A percentile compares a stretch with the other conserved stretches of the same genome.
Conservation (phyloP, 2,329 filamentous ascomycete species). For the Fusarium sp. region DNA sequence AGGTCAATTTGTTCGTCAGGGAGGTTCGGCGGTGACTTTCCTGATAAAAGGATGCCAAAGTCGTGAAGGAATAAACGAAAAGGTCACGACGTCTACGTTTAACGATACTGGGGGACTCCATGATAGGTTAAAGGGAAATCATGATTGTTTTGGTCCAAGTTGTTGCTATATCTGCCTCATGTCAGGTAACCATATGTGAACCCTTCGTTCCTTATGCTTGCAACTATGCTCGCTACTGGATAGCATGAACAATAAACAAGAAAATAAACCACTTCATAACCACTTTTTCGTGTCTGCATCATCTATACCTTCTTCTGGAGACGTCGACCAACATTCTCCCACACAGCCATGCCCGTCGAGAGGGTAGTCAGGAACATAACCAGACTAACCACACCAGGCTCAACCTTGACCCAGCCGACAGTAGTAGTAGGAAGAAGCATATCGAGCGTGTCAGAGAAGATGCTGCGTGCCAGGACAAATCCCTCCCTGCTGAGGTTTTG, state of each 20-base stretch:
- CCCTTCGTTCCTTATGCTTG: neutral
- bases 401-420: constrained; percentile 70
- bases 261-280: neutral
- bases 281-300: neutral
- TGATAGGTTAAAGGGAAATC: neutral
- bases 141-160: neutral
- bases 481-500: constrained; percentile 47
- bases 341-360: constrained; percentile 70
- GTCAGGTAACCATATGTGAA: neutral
- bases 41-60: neutral
- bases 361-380: constrained; percentile 73
- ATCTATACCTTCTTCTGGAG: constrained; percentile 36
- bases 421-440: constrained; percentile 70
- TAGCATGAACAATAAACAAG: constrained; percentile 8
- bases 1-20: neutral
- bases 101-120: neutral
- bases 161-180: neutral
- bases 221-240: neutral
- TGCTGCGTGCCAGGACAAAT: constrained; percentile 56
- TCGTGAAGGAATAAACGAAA: neutral
- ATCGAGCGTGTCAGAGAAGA: constrained; percentile 71
- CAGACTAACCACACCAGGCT: constrained; percentile 64
- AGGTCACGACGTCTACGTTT: neutral
- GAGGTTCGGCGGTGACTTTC: neutral
- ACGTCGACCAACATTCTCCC: constrained; percentile 62